Base-by-base conservation (phyloP, 106 monocot species). In the Dioscorea zingiberensis region DNA sequence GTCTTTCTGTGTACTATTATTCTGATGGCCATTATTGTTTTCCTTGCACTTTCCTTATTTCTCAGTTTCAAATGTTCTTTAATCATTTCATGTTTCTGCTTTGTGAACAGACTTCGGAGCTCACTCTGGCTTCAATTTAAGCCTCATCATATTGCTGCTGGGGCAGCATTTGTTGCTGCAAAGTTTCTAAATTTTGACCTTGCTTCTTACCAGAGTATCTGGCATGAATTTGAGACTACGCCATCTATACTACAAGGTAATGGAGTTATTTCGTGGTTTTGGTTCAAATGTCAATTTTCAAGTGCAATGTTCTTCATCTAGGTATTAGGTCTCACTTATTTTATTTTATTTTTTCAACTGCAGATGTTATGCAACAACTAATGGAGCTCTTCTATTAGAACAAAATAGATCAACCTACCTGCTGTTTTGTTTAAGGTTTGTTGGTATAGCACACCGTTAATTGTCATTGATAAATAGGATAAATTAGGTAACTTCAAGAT, bases 71-170 rank as follows among this genome's bases (percentile, higher is more conserved):
- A 45, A 59, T 26, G 54, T 21, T 51, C 12, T 55, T 6, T 9
- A 23, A 17, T 46, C 19, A 21, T 7, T 25, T 3, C 3, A 32
- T 72, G 6, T 38, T 6, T 38, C 38, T 38, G 10, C 10, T 22
- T 17, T 21, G 28, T 45, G 7, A 48, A 21, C 69, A 88, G 87
- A 25, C 74, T 84, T 17, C 58, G 80, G 12, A 88, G 74, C 65
- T 88, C 84, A 73, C 83, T 88, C 68, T 88, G 87, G 80, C 87
- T 88, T 72, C 87, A 88, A 60, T 88, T 80, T 75, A 88, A 88
- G 72, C 87, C 87, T 16, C 84, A 80, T 78, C 83, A 88, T 64
- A 88, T 88, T 38, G 87, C 87, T 71, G 87, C 84, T 47, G 87
- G 87, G 69, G 84, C 87, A 29, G 75, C 63, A 21, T 74, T 70